A percentile compares a stretch with the other conserved stretches of the same genome.
These are phyloP conservation scores for Priceomyces castillae DNA, from an alignment of 805 yeast genomes.

Conservation along the genomic window DNA sequence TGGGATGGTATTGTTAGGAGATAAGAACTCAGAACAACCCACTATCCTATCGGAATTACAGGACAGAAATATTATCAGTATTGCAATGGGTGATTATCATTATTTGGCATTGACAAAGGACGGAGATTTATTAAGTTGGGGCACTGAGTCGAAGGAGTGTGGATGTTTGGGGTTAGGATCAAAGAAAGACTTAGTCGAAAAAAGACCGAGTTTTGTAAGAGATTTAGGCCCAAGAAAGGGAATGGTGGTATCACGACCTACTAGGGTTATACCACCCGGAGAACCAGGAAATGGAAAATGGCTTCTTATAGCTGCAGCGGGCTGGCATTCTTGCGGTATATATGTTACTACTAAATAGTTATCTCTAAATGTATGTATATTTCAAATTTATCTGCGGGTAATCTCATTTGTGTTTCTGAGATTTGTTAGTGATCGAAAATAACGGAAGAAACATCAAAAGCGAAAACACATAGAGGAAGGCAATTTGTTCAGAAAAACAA, in stretches of 20 bases:
- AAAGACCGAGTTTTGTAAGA: conserved; percentile 9
- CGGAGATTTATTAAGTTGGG: conserved; percentile 67
- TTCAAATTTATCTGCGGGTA: conserved; percentile 1
- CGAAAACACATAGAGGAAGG: conserved; percentile 2
- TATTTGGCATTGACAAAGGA: conserved; percentile 54
- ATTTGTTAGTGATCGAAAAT: conserved; percentile 2
- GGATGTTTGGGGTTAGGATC: conserved; percentile 70
- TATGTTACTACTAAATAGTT: conserved; percentile 12
- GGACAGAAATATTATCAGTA: conserved; percentile 47
- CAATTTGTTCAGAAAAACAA: neutral
- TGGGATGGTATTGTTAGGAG: conserved; percentile 46
- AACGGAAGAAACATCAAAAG: neutral
- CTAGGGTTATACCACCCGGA: conserved; percentile 14
- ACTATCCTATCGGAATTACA: conserved; percentile 41
- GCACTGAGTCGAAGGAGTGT: conserved; percentile 56
- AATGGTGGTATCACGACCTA: conserved; percentile 17
- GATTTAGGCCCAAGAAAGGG: conserved; percentile 35
- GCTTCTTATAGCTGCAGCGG: conserved; percentile 66
- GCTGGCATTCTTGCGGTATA: conserved; percentile 78
- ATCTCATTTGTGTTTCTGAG: conserved; percentile 1
- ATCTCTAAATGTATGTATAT: neutral
- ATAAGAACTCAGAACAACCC: conserved; percentile 24
- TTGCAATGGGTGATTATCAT: conserved; percentile 74
- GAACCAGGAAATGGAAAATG: conserved; percentile 37
- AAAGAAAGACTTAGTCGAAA: conserved; percentile 10